Conservation (phyloP, 2,329 filamentous ascomycete species). For the Aureobasidium sp. region DNA sequence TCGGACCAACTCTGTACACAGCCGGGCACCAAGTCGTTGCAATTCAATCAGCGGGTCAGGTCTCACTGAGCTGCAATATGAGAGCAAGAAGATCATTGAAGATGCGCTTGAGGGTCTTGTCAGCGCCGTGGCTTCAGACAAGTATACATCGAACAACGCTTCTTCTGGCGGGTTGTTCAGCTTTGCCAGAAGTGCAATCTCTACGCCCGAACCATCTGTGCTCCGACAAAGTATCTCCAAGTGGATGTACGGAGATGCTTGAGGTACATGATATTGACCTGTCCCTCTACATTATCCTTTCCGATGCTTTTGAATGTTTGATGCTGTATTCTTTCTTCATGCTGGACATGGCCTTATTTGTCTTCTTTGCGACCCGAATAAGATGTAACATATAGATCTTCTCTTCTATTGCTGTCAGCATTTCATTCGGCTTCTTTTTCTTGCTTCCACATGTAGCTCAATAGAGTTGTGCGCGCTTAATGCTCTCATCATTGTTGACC, state of each 20-base stretch:
- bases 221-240: slow-evolving; percentile 15
- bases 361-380: not conserved
- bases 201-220: slow-evolving; percentile 8
- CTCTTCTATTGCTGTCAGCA: not conserved
- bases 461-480: not conserved
- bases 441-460: not conserved
- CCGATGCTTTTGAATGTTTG: not conserved
- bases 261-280: not conserved
- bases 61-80: slow-evolving; percentile 8
- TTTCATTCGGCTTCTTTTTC: not conserved
- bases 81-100: slow-evolving; percentile 15
- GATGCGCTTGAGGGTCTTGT: slow-evolving; percentile 14
- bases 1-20: slow-evolving; percentile 5
- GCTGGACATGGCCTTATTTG: not conserved
- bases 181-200: not conserved
- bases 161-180: slow-evolving; percentile 1
- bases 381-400: not conserved
- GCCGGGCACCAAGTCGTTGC: slow-evolving; percentile 5
- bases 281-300: not conserved
- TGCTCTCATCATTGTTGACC: too few relatives aligned
- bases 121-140: slow-evolving; percentile 9
- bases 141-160: not conserved
- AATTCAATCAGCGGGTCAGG: slow-evolving; percentile 11
- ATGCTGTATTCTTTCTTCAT: not conserved
- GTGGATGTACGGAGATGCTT: slow-evolving; percentile 15